These are phyloP conservation scores for Penicillium crystallinum DNA, from an alignment of 495 filamentous ascomycete genomes.

Conservation along the genomic window DNA sequence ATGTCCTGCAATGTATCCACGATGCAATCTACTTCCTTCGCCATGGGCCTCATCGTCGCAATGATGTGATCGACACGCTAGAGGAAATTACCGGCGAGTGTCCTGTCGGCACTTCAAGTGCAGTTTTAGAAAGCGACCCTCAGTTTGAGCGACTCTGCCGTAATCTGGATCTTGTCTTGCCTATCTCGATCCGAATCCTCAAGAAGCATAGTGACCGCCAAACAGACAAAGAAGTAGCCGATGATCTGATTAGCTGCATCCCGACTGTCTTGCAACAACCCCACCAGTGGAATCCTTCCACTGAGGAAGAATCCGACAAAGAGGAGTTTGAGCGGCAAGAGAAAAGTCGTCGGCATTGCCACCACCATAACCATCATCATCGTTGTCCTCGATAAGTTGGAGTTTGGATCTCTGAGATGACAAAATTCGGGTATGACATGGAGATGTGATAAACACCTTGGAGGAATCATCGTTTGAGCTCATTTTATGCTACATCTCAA, in stretches of 20 bases:
- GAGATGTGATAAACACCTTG: neutral
- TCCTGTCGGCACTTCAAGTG: neutral
- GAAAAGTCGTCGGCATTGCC: neutral
- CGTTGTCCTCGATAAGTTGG: neutral
- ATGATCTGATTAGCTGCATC: constrained; percentile 1
- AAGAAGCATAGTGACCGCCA: neutral
- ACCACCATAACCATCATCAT: too few species aligned
- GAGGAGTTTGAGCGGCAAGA: neutral
- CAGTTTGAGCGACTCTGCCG: neutral
- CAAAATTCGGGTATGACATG: neutral
- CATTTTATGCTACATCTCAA: too few species aligned
- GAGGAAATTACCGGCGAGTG: neutral
- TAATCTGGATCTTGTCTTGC: neutral
- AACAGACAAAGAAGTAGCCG: neutral
- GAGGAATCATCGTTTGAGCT: too few species aligned
- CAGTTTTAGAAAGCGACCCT: neutral
- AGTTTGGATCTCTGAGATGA: neutral
- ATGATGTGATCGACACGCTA: neutral
- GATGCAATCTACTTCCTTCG: constrained; percentile 1
- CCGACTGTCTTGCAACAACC: neutral
- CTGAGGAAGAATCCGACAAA: neutral
- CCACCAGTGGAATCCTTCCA: neutral
- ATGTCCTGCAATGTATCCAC: neutral
- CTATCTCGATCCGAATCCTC: neutral
- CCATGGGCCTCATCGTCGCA: neutral